These are phyloP conservation scores for Cadophora gregata DNA, from an alignment of 2,329 filamentous ascomycete species.

Conservation along the genomic window DNA sequence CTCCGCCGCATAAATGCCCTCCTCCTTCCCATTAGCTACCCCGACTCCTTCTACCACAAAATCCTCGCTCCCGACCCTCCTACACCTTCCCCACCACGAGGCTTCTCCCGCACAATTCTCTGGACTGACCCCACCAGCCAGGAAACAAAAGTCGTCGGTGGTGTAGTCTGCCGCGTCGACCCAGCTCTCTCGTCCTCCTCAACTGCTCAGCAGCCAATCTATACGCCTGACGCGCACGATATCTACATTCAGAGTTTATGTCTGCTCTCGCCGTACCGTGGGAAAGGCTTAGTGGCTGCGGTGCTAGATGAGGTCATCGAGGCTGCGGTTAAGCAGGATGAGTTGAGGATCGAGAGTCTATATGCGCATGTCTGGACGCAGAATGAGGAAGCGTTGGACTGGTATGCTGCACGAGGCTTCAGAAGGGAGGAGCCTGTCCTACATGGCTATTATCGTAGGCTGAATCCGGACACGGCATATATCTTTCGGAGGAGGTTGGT, in stretches of 20 bases:
- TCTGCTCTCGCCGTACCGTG: slow-evolving; percentile 67
- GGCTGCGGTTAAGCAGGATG: slow-evolving; percentile 44
- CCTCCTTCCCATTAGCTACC: slow-evolving; percentile 67
- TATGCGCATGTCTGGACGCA: slow-evolving; percentile 74
- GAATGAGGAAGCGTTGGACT: slow-evolving; percentile 66
- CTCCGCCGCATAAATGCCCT: slow-evolving; percentile 70
- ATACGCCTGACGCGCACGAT: slow-evolving; percentile 47
- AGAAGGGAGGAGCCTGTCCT: slow-evolving; percentile 52
- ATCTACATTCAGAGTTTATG: slow-evolving; percentile 71
- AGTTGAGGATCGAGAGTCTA: slow-evolving; percentile 48
- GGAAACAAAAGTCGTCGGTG: slow-evolving; percentile 61
- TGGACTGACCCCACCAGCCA: slow-evolving; percentile 54
- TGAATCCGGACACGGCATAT: slow-evolving; percentile 67
- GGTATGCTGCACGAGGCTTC: slow-evolving; percentile 67
- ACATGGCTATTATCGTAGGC: slow-evolving; percentile 65
- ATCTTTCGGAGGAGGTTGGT: slow-evolving; percentile 55
- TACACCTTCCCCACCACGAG: slow-evolving; percentile 41
- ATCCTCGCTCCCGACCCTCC: slow-evolving; percentile 56
- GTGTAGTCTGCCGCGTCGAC: slow-evolving; percentile 66
- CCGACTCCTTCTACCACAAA: slow-evolving; percentile 66
- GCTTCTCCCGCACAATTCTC: slow-evolving; percentile 64
- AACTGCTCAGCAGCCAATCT: slow-evolving; percentile 28
- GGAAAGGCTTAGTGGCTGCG: slow-evolving; percentile 62
- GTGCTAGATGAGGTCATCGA: slow-evolving; percentile 51
- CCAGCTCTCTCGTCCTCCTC: slow-evolving; percentile 44